Evolutionary conservation across 2,329 filamentous ascomycete genomes (phyloP), one percentile per base, ranked within the genome.

Genomic region (Phaeomoniella chlamydospora): DNA sequence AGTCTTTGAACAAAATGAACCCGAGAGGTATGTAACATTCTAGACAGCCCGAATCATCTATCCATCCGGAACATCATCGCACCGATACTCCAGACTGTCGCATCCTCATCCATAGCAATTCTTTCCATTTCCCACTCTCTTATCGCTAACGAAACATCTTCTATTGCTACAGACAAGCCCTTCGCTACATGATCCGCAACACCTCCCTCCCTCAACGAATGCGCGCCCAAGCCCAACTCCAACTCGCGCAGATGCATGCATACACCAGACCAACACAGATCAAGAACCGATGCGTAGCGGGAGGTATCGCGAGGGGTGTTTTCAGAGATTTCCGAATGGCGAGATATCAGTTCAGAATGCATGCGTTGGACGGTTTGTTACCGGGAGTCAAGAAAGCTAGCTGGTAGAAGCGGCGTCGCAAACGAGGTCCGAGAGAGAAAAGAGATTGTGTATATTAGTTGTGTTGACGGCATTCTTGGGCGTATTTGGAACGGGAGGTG

Each of bases 341-440:
- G 40, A 73, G 88, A 65, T 98, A 72, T 59, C 85, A 88, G 65
- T 98, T 98, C 66, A 75, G 90, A 56, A 67, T 90, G 62, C 79
- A 94, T 57, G 90, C 90, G 13, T 64, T 94, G 43, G 78, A 72
- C 18, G 90, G 90, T 35, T 75, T 84, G 42, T 56, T 98, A 36
- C 88, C 90, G 0, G 90, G 90, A 49, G 90, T 98, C 37, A 85
- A 79, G 70, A 93, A 93, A 68, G 90, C 90, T 34, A 92, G 83
- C 61, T 98, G 90, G 90, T 98, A 83, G n/a, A n/a, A n/a, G n/a
- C n/a, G n/a, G n/a, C n/a, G n/a, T n/a, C n/a, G n/a, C n/a, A n/a
- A n/a, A n/a, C n/a, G n/a, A n/a, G n/a, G n/a, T n/a, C n/a, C n/a
- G n/a, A n/a, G n/a, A n/a, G n/a, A n/a, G n/a, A n/a, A n/a, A n/a